These are phyloP conservation scores for Liquidambar formosana DNA, from an alignment of 164 flowering plant genomes.

Conservation along the genomic window DNA sequence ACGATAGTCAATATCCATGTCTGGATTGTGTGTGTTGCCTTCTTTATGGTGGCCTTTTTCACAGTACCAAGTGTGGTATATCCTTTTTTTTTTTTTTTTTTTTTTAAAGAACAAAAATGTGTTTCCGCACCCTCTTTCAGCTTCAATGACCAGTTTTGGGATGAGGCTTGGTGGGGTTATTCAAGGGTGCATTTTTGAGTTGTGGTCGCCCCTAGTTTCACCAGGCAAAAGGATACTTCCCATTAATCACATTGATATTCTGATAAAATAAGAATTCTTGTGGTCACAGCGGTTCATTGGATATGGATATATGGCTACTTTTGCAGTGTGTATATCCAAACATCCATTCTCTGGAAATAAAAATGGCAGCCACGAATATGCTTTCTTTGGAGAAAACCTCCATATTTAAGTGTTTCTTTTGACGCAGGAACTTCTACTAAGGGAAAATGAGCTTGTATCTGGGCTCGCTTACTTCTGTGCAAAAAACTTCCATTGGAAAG, in stretches of 20 bases:
- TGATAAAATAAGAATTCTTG: not conserved
- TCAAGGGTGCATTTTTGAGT: not conserved
- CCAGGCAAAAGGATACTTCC: not conserved
- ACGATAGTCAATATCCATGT: no score
- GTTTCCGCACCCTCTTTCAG: no score
- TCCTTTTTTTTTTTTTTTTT: not conserved
- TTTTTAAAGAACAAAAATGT: no score
- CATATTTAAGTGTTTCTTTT: slow-evolving; percentile 82
- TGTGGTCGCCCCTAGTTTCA: not conserved
- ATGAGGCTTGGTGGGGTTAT: no score
- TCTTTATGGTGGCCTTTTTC: no score
- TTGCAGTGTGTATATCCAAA: slow-evolving; percentile 15
- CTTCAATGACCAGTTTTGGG: no score
- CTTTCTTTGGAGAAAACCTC: slow-evolving; percentile 32
- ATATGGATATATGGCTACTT: slow-evolving; percentile 15
- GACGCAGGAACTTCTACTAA: slow-evolving; percentile 81
- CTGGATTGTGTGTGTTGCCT: no score
- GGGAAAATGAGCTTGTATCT: slow-evolving; percentile 59
- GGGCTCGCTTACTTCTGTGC: slow-evolving; percentile 63
- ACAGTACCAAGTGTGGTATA: no score
- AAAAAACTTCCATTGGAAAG: slow-evolving; percentile 50
- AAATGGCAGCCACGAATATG: slow-evolving; percentile 25
- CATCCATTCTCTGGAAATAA: slow-evolving; percentile 14
- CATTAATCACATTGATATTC: not conserved
- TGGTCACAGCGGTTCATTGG: not conserved